phyloP scores from a whole-genome alignment of 2,329 filamentous ascomycete genomes.

The Pyrenophora seminiperda region DNA sequence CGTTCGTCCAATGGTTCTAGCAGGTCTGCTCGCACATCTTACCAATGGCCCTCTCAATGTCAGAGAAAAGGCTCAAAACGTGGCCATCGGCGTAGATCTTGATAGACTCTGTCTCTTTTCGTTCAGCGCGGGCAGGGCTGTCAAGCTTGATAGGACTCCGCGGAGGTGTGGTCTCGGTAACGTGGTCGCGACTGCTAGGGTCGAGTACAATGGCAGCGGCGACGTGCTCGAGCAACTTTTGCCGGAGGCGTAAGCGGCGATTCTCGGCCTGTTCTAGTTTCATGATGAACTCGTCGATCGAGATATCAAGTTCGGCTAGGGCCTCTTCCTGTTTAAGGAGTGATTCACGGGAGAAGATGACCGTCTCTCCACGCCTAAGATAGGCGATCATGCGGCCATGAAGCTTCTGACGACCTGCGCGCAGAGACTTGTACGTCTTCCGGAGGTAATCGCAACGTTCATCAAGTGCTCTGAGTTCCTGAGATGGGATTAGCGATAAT shows the following conservation, averaged over 20 bases:
- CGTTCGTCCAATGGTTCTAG: constrained; percentile 26
- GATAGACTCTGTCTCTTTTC: constrained; percentile 50
- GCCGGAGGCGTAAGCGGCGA: constrained; percentile 72
- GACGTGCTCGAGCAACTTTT: constrained; percentile 82
- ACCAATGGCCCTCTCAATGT: constrained; percentile 51
- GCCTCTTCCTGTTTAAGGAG: constrained; percentile 82
- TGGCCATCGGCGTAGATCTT: constrained; percentile 52
- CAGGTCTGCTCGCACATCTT: constrained; percentile 51
- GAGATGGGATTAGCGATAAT: constrained; percentile 23
- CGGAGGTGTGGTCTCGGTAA: constrained; percentile 46
- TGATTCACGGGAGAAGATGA: constrained; percentile 74
- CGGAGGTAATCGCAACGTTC: constrained; percentile 79
- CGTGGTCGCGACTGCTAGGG: constrained; percentile 33
- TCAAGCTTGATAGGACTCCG: constrained; percentile 47
- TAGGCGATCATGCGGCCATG: constrained; percentile 79
- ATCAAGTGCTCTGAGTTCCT: constrained; percentile 77
- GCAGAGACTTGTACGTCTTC: constrained; percentile 74
- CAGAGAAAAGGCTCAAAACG: constrained; percentile 49
- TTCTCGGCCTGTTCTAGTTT: constrained; percentile 85
- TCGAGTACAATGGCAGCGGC: constrained; percentile 64
- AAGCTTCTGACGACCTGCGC: constrained; percentile 75
- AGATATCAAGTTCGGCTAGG: constrained; percentile 73
- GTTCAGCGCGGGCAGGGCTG: constrained; percentile 40
- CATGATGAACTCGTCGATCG: constrained; percentile 79
- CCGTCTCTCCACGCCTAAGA: constrained; percentile 70